These are phyloP conservation scores for Myochromella boudieri DNA, from an alignment of 768 basidiomycete species.

Conservation along the genomic window DNA sequence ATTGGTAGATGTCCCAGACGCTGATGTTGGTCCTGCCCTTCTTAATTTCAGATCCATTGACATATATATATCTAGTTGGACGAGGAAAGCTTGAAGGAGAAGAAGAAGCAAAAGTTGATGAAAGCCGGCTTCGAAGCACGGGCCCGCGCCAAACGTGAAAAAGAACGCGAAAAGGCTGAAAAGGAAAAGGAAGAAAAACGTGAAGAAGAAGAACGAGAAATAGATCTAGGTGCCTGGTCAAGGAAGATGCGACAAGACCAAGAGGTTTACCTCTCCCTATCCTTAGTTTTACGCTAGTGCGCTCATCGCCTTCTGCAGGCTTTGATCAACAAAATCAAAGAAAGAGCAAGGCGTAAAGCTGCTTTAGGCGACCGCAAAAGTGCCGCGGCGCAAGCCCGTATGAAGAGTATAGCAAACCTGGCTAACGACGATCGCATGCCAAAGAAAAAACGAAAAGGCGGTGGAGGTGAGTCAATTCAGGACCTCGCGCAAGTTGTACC, in stretches of 20 bases:
- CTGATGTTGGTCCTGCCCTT: conserved; percentile 56
- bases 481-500: conserved; percentile 4
- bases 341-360: conserved; percentile 72
- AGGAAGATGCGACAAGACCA: conserved; percentile 73
- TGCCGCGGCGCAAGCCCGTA: conserved; percentile 90
- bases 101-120: conserved; percentile 87
- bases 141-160: conserved; percentile 79
- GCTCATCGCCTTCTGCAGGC: conserved; percentile 39
- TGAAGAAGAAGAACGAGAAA: conserved; percentile 76
- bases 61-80: conserved; percentile 54
- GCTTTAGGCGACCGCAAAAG: conserved; percentile 91
- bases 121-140: conserved; percentile 95
- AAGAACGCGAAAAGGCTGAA: conserved; percentile 80
- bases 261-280: conserved; percentile 47
- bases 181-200: conserved; percentile 66
- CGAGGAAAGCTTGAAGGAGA: conserved; percentile 92
- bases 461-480: conserved; percentile 54
- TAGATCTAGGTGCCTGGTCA: conserved; percentile 75
- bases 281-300: neutral
- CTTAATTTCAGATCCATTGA: neutral
- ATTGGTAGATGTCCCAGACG: conserved; percentile 88
- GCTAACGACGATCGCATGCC: conserved; percentile 83
- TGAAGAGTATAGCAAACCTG: conserved; percentile 93
- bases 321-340: conserved; percentile 83
- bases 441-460: conserved; percentile 84